Percentiles rank a stretch among this genome's conserved stretches.
These are phyloP conservation scores for Ananas comosus DNA, from an alignment of 176 grass and related monocot species.

Conservation along the genomic window DNA sequence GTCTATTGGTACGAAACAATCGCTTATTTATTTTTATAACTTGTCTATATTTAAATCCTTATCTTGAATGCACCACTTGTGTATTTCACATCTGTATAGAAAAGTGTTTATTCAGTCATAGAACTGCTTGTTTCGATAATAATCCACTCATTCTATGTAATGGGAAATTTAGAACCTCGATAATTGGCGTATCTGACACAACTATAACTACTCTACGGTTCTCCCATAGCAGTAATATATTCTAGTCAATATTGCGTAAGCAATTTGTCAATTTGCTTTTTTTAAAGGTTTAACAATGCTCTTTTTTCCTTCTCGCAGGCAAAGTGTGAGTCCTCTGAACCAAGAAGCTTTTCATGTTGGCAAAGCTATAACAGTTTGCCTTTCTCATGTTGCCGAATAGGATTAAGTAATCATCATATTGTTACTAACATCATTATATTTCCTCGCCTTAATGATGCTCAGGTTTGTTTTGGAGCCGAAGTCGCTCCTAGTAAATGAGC, in stretches of 20 bases:
- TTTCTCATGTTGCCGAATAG: background rate
- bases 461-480: constrained; percentile 98
- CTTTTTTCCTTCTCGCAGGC: constrained; percentile 43
- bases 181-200: too few relatives aligned
- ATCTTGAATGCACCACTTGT: too few relatives aligned
- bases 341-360: background rate
- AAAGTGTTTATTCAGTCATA: background rate
- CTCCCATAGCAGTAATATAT: constrained; percentile 4
- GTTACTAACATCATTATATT: constrained; percentile 11
- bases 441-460: background rate
- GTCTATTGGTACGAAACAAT: constrained; percentile 52
- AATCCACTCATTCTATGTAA: background rate
- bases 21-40: background rate
- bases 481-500: constrained; percentile 56
- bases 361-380: background rate
- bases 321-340: constrained; percentile 77
- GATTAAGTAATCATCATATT: background rate
- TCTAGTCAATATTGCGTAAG: constrained; percentile 17
- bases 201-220: background rate
- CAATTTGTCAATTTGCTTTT: background rate
- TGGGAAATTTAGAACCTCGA: background rate
- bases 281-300: constrained; percentile 3
- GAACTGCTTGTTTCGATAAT: background rate
- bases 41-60: background rate
- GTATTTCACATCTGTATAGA: background rate